Percentiles rank a stretch among this genome's conserved stretches.
phyloP scores from a whole-genome alignment of 2,329 filamentous ascomycete genomes.

The Penicillium psychrosexuale region DNA sequence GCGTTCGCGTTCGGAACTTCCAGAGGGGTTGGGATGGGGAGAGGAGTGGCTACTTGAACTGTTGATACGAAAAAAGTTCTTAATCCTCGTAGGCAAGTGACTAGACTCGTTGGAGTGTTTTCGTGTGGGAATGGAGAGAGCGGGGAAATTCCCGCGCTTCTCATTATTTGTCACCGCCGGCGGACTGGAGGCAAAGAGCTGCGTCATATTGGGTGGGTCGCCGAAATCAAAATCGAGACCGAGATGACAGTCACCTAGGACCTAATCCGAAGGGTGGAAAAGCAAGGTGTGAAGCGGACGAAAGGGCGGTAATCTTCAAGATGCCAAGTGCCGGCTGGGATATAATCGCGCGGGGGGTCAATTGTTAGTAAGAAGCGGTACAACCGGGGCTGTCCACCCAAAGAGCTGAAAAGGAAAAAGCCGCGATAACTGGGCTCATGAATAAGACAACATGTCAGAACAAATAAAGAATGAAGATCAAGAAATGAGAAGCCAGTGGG shows the following conservation, averaged over 20 bases:
- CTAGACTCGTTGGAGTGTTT: conserved; percentile 43
- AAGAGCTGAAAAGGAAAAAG: conserved; percentile 19
- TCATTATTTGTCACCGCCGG: conserved; percentile 42
- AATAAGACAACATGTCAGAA: conserved; percentile 18
- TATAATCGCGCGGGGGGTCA: conserved; percentile 15
- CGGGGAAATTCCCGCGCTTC: conserved; percentile 47
- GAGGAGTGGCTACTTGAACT: conserved; percentile 48
- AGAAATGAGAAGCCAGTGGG: conserved; percentile 1
- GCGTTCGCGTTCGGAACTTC: conserved; percentile 27
- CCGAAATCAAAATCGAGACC: not conserved
- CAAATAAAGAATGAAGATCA: not conserved
- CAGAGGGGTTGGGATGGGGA: conserved; percentile 34
- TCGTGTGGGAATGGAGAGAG: conserved; percentile 45
- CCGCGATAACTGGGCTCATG: conserved; percentile 17
- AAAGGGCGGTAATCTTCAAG: conserved; percentile 11
- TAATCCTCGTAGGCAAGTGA: conserved; percentile 62
- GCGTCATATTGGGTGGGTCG: conserved; percentile 37
- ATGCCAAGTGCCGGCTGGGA: conserved; percentile 18
- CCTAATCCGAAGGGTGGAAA: conserved; percentile 6
- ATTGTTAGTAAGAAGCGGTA: conserved; percentile 9
- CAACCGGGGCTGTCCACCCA: conserved; percentile 24
- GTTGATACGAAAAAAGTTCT: conserved; percentile 68
- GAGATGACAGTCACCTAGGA: not conserved
- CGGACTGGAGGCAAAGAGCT: conserved; percentile 42
- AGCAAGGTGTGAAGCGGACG: conserved; percentile 5